Evolutionary conservation across 164 flowering plant species (phyloP).

Genomic region (grape (Vitis vinifera)): ASM3070453v1 NC_081819.1:18958501-18959000

Average conservation of each 20-base stretch:
- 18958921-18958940: background rate
- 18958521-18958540: background rate
- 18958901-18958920: background rate
- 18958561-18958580: background rate
- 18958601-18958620: too few relatives aligned
- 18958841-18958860: too few relatives aligned
- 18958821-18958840: too few relatives aligned
- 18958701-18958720: background rate
- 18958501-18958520: too few relatives aligned
- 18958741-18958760: too few relatives aligned
- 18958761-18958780: too few relatives aligned
- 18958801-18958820: too few relatives aligned
- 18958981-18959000: too few relatives aligned
- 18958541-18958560: background rate
- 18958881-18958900: background rate
- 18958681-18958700: background rate
- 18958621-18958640: background rate
- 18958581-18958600: background rate
- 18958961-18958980: background rate
- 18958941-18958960: background rate
- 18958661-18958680: background rate
- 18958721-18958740: too few relatives aligned
- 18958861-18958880: too few relatives aligned
- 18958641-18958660: background rate
- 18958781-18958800: too few relatives aligned